Percentiles rank a stretch among this genome's conserved stretches.
Conservation (phyloP, 2,329 filamentous ascomycete species). For the Seiridium cupressi region DNA sequence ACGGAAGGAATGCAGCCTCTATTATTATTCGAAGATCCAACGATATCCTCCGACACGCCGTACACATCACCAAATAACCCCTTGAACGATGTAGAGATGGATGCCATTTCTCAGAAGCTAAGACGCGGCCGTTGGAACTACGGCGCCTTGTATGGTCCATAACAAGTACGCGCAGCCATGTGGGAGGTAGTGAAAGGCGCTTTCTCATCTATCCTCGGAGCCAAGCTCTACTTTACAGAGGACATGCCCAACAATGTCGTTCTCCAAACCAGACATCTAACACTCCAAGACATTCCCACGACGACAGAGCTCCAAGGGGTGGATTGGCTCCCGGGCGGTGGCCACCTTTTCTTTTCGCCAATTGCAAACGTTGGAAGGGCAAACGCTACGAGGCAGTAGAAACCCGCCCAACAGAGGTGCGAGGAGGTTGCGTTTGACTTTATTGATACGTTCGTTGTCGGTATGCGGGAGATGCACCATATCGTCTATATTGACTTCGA, state of each 20-base stretch:
- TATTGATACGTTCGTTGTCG: conserved; percentile 37
- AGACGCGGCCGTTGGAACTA: conserved; percentile 20
- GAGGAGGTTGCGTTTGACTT: conserved; percentile 34
- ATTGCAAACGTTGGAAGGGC: conserved; percentile 29
- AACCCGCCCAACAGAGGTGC: conserved; percentile 33
- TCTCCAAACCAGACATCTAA: conserved; percentile 27
- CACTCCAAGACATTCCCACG: conserved; percentile 33
- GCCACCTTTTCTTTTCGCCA: conserved; percentile 42
- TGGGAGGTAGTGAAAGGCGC: conserved; percentile 26
- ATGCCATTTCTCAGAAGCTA: conserved; percentile 30
- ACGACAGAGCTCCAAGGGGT: conserved; percentile 38
- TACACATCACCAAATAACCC: conserved; percentile 33
- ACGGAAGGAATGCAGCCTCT: too few species aligned
- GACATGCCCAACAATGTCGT: conserved; percentile 30
- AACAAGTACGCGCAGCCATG: neutral
- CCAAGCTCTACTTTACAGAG: conserved; percentile 29
- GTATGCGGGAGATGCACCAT: conserved; percentile 43
- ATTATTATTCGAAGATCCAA: neutral
- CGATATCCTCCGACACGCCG: neutral
- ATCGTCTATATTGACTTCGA: conserved; percentile 34
- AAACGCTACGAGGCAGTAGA: neutral
- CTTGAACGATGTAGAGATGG: conserved; percentile 36
- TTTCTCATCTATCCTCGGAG: conserved; percentile 28
- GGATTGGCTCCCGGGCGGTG: conserved; percentile 41
- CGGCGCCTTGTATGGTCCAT: neutral